Conservation (phyloP, 306 rosid species). For the Cucurbita pepo region DNA sequence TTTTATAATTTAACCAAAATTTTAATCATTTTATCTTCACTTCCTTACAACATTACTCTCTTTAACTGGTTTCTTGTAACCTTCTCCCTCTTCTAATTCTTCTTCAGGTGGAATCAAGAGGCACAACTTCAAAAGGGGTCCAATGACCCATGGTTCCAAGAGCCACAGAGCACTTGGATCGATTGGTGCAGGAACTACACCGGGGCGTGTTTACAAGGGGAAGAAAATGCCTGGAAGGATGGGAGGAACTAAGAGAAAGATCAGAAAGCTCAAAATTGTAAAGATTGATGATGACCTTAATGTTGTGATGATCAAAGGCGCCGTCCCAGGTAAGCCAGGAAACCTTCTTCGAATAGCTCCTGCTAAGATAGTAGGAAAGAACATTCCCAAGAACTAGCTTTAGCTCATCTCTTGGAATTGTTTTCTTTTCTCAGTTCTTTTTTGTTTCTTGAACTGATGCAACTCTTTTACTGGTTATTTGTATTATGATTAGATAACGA, state of each 20-base stretch:
- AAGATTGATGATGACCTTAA: slow-evolving; percentile 79
- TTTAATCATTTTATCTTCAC: background rate
- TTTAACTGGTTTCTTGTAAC: background rate
- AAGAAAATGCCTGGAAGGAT: slow-evolving; percentile 99
- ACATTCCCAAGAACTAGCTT: slow-evolving; percentile 67
- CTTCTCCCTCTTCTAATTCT: background rate
- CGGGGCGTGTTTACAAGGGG: slow-evolving; percentile 74
- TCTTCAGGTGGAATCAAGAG: slow-evolving; percentile 78
- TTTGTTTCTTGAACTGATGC: background rate
- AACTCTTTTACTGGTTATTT: background rate
- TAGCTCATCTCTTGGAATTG: background rate
- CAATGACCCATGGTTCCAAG: slow-evolving; percentile 85
- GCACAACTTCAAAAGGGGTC: slow-evolving; percentile 72
- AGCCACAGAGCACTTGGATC: slow-evolving; percentile 90
- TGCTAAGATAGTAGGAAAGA: slow-evolving; percentile 87
- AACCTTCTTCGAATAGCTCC: slow-evolving; percentile 83
- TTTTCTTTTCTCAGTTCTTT: background rate
- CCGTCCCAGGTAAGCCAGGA: slow-evolving; percentile 92
- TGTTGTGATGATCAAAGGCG: slow-evolving; percentile 84
- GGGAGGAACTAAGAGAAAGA: slow-evolving; percentile 90
- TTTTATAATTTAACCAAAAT: background rate
- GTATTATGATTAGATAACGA: background rate
- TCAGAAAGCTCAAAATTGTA: slow-evolving; percentile 83
- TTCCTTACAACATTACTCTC: background rate
- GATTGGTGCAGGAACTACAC: slow-evolving; percentile 94